Percentiles rank a stretch among this genome's conserved stretches.
Conservation (phyloP, 306 rosid genomes). For the Datisca glomerata region DNA sequence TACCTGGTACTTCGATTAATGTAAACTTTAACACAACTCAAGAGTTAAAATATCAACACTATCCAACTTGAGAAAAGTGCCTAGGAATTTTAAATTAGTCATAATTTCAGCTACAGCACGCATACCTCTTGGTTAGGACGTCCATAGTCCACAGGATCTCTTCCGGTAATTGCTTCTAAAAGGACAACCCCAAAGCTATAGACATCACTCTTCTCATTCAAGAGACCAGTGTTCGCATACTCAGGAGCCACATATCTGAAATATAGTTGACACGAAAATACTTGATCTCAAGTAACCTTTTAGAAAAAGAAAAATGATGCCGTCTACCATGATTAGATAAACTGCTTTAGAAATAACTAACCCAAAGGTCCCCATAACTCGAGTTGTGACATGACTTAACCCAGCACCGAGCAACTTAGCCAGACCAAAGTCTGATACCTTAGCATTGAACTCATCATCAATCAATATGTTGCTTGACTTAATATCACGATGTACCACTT, state of each 20-base stretch:
- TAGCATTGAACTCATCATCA: constrained; percentile 80
- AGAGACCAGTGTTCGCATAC: constrained; percentile 84
- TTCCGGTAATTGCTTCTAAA: constrained; percentile 77
- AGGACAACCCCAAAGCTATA: constrained; percentile 89
- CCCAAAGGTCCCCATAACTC: constrained; percentile 99
- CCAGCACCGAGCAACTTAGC: constrained; percentile 93
- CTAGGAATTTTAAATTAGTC: too few species aligned
- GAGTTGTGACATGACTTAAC: constrained; percentile 79
- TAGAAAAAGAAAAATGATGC: constrained; percentile 3
- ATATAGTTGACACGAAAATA: too few species aligned
- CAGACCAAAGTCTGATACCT: constrained; percentile 94
- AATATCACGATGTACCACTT: constrained; percentile 85
- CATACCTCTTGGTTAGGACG: constrained; percentile 76
- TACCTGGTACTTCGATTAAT: too few species aligned
- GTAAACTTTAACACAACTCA: too few species aligned
- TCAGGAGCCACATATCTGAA: constrained; percentile 86
- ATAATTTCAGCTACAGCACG: too few species aligned
- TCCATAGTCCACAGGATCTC: constrained; percentile 86
- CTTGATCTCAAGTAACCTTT: too few species aligned
- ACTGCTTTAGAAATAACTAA: constrained; percentile 23
- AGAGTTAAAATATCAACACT: too few species aligned
- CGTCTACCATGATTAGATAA: too few species aligned
- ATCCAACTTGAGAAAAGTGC: too few species aligned
- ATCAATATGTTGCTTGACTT: constrained; percentile 91
- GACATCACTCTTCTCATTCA: constrained; percentile 87